phyloP scores from a whole-genome alignment of 805 yeast species.

The Wickerhamomyces bisporus region DNA sequence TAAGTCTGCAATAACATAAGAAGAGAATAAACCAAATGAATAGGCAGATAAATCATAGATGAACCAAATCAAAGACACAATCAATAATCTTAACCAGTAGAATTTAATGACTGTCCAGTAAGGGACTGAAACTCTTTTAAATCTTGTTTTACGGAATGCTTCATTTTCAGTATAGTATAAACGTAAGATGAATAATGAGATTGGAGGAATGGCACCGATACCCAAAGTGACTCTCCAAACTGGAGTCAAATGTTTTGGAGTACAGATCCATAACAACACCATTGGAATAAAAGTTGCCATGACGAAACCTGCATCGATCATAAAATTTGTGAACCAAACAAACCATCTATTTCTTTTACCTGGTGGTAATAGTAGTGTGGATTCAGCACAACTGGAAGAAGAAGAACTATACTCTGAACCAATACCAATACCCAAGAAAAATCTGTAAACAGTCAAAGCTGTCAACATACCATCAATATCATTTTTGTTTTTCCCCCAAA shows the following conservation, averaged over 20 bases:
- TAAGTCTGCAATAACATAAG: slow-evolving; percentile 56
- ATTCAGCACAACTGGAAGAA: slow-evolving; percentile 90
- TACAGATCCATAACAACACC: slow-evolving; percentile 80
- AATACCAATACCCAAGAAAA: slow-evolving; percentile 84
- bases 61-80: slow-evolving; percentile 83
- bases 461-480: slow-evolving; percentile 70
- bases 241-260: slow-evolving; percentile 61
- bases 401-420: slow-evolving; percentile 97
- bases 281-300: slow-evolving; percentile 79
- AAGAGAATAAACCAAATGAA: slow-evolving; percentile 81
- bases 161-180: slow-evolving; percentile 69
- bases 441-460: slow-evolving; percentile 79
- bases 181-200: slow-evolving; percentile 72
- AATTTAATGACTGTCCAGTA: slow-evolving; percentile 64
- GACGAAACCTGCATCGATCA: slow-evolving; percentile 87
- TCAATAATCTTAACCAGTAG: slow-evolving; percentile 73
- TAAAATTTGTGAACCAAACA: slow-evolving; percentile 79
- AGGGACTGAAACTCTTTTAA: slow-evolving; percentile 62
- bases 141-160: slow-evolving; percentile 62
- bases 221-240: slow-evolving; percentile 94
- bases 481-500: slow-evolving; percentile 60
- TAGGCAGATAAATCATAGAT: slow-evolving; percentile 84
- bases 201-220: slow-evolving; percentile 84
- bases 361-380: slow-evolving; percentile 69
- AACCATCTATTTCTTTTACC: slow-evolving; percentile 88